phyloP scores from a whole-genome alignment of 768 basidiomycete species.

The Panaeolus papilionaceus region DNA sequence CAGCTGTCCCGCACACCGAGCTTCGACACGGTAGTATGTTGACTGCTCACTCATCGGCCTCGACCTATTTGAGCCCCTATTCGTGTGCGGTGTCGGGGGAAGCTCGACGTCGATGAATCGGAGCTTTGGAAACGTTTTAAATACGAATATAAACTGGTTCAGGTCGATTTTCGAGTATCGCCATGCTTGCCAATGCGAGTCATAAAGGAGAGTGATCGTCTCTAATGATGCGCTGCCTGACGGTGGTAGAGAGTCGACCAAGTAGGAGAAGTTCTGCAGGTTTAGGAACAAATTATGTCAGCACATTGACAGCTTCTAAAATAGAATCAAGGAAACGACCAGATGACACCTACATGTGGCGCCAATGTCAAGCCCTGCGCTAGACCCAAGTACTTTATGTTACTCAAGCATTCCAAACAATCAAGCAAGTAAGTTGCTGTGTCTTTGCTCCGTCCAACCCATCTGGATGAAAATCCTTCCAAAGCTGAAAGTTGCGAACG shows the following conservation, averaged over 20 bases:
- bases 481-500: no score
- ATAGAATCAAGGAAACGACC: no score
- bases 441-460: no score
- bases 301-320: no score
- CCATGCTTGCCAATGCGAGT: not conserved
- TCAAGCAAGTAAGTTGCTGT: no score
- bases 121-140: not conserved
- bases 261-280: not conserved
- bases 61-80: no score
- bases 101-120: not conserved
- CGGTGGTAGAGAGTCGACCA: not conserved
- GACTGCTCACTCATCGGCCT: not conserved
- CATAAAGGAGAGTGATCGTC: not conserved
- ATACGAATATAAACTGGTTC: not conserved
- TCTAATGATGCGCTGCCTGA: not conserved
- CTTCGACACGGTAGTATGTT: not conserved
- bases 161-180: not conserved
- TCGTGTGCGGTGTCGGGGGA: not conserved
- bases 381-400: no score
- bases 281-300: no score
- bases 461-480: no score
- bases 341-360: no score
- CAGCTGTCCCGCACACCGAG: not conserved
- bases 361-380: no score
- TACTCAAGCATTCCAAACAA: no score